Base-by-base conservation (phyloP, 768 basidiomycete species). In the Austroboletus eburneus region DNA sequence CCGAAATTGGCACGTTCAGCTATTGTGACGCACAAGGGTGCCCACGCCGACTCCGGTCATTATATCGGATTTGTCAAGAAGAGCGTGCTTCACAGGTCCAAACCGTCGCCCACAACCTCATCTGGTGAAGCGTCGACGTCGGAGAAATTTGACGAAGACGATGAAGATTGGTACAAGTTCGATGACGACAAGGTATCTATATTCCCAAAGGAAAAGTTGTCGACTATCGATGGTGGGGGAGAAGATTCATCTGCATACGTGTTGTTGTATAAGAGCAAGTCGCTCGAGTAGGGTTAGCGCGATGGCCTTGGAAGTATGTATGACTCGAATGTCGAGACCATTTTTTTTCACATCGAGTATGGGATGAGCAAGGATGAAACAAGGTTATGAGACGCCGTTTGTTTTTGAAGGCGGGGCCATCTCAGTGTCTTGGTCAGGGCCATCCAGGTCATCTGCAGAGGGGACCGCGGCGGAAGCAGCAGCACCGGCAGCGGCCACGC, bases 1-100 rank as follows among this genome's bases (percentile, higher is more conserved):
- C 23, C 21, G 16, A 39, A 8, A 13, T 21, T 35, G 48, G 24
- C 32, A 20, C 7, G n/a, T n/a, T 30, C 59, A 91, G 92, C 86
- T 8, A 87, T 99, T 60, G 83, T 99, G 12, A 95, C 93, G 18
- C 96, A 98, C 77, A 99, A 99, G 66, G 96, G 96, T 10, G 81
- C 93, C 0, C 86, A 86, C 0, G 94, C 96, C 0, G 96, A 98
- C 60, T 82, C 90, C 0, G 95, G 94, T 2, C 95, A 98, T 68
- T 98, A 98, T 62, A 93, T 97, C 20, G 92, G 83, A 1, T 97
- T 86, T 69, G 87, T 86, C 23, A 87, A 88, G 69, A 89, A 86
- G 72, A 79, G 77, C 53, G 77, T 78, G 17, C 81, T 88, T 70
- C 77, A 81, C 42, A 71, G 70, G 4, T 20, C 49, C 18, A 51